Conservation (phyloP, 345 rosid species). For the Theobroma cacao region DNA sequence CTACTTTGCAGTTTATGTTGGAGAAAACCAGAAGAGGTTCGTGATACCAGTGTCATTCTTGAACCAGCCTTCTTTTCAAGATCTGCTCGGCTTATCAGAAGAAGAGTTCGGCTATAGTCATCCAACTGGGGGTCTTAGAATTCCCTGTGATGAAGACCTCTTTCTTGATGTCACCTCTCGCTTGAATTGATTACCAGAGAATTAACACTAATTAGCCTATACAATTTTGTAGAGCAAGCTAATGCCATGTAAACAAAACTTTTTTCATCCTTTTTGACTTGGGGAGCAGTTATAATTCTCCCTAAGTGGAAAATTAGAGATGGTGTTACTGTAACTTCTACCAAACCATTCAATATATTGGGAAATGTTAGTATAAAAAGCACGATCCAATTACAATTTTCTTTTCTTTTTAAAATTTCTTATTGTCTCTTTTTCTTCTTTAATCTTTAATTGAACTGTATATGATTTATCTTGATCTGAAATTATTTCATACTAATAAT, state of each 20-base stretch:
- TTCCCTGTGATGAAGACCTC: conserved; percentile 33
- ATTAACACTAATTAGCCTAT: not conserved
- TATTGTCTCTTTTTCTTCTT: not conserved
- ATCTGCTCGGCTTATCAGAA: conserved; percentile 31
- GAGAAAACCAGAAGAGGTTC: conserved; percentile 41
- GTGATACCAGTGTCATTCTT: conserved; percentile 33
- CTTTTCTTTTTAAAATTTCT: not conserved
- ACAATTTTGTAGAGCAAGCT: conserved; percentile 10
- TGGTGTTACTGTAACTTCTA: not conserved
- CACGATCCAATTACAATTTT: not conserved
- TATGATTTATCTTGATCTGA: not conserved
- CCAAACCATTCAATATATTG: not conserved
- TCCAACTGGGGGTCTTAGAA: conserved; percentile 42
- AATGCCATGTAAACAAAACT: conserved; percentile 2
- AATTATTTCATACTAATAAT: not conserved
- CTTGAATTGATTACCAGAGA: not conserved
- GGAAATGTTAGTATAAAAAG: not conserved
- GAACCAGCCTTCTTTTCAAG: conserved; percentile 30
- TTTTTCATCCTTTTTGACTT: conserved; percentile 2
- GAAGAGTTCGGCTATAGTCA: conserved; percentile 41
- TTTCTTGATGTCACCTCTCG: conserved; percentile 13
- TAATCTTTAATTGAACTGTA: not conserved
- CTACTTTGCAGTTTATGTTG: conserved; percentile 13
- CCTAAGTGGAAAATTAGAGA: not conserved
- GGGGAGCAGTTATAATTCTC: not conserved